phyloP scores from a whole-genome alignment of 495 filamentous ascomycete species.

The Aspergillus ellipticus region DNA sequence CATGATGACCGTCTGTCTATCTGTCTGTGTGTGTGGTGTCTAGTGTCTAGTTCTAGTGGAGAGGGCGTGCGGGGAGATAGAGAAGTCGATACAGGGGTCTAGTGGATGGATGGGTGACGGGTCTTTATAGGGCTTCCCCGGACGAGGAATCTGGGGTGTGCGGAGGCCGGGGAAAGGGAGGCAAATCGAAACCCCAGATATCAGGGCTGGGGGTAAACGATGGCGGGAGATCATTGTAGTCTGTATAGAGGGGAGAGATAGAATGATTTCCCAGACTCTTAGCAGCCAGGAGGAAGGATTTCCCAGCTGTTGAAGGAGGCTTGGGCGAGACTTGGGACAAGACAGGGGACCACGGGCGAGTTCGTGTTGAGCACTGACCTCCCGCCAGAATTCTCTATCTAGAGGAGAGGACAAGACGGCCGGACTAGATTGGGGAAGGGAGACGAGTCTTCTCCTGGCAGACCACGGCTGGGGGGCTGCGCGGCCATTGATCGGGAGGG shows the following conservation, averaged over 20 bases:
- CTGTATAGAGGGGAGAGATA: background rate
- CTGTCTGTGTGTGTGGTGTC: too few relatives aligned
- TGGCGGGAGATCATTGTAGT: background rate
- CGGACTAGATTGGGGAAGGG: background rate
- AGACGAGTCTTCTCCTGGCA: background rate
- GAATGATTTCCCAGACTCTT: too few relatives aligned
- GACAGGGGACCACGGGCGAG: background rate
- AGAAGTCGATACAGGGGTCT: background rate
- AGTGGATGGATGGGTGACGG: too few relatives aligned
- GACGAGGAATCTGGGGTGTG: background rate
- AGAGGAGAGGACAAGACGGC: too few relatives aligned
- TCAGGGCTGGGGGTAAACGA: background rate
- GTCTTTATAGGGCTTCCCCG: slow-evolving; percentile 3
- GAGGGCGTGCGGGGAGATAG: background rate
- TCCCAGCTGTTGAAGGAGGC: background rate
- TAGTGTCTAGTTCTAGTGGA: too few relatives aligned
- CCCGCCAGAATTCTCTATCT: background rate
- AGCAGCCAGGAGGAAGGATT: background rate
- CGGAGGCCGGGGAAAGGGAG: background rate
- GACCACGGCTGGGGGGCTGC: too few relatives aligned
- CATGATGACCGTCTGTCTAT: slow-evolving; percentile 46
- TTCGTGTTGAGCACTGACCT: background rate
- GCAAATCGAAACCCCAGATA: slow-evolving; percentile 3
- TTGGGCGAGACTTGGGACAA: background rate
- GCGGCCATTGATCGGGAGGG: too few relatives aligned